These are phyloP conservation scores for Aspergillus bertholletiae DNA, from an alignment of 495 filamentous ascomycete species.

Conservation along the genomic window DNA sequence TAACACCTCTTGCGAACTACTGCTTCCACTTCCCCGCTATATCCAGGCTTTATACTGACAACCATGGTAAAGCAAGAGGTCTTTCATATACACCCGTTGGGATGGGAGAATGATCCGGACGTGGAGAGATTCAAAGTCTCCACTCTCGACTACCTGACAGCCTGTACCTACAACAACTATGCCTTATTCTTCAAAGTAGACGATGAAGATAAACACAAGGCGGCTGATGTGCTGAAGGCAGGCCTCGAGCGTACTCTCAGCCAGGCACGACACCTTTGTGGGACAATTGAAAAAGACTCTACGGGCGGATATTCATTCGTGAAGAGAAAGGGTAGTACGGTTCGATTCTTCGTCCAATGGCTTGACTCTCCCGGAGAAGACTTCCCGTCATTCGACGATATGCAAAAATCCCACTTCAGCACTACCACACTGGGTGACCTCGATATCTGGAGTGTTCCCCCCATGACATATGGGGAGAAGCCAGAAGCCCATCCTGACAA, in stretches of 20 bases:
- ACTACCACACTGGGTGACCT: slow-evolving; percentile 22
- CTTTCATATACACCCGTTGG: slow-evolving; percentile 10
- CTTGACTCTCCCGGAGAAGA: slow-evolving; percentile 30
- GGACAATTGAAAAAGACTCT: slow-evolving; percentile 38
- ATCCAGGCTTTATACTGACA: too few relatives aligned
- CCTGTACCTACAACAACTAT: slow-evolving; percentile 22
- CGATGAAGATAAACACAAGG: slow-evolving; percentile 26
- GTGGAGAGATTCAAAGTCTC: slow-evolving; percentile 21
- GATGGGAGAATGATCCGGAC: slow-evolving; percentile 19
- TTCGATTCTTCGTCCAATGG: slow-evolving; percentile 38
- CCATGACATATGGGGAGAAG: slow-evolving; percentile 40
- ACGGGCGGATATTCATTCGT: slow-evolving; percentile 33
- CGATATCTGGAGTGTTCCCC: slow-evolving; percentile 22
- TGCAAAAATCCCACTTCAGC: slow-evolving; percentile 11
- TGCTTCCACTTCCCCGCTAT: too few relatives aligned
- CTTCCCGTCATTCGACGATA: slow-evolving; percentile 16
- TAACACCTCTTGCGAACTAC: too few relatives aligned
- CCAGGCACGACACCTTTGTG: slow-evolving; percentile 39
- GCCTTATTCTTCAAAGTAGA: slow-evolving; percentile 37
- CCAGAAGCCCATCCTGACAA: slow-evolving; percentile 31
- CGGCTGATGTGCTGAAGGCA: slow-evolving; percentile 19
- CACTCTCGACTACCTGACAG: slow-evolving; percentile 18
- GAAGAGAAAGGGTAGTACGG: slow-evolving; percentile 39
- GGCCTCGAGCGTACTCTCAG: slow-evolving; percentile 40
- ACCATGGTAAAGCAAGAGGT: too few relatives aligned